A percentile compares a stretch with the other conserved stretches of the same genome.
These are phyloP conservation scores for Beauveria bassiana DNA, from an alignment of 2,329 filamentous ascomycete species.

Conservation along the genomic window DNA sequence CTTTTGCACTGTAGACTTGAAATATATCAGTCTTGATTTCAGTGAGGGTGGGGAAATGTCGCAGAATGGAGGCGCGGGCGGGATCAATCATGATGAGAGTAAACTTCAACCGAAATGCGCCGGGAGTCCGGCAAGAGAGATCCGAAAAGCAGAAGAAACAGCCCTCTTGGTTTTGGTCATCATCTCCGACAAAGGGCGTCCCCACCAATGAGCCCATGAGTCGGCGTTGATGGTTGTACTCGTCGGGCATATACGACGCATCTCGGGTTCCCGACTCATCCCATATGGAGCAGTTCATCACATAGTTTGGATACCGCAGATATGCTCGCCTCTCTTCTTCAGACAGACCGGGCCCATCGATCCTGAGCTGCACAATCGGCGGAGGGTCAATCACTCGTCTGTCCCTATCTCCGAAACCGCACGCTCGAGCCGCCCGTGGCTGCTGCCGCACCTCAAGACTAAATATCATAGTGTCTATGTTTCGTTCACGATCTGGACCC, in stretches of 20 bases:
- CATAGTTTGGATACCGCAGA: slow-evolving; percentile 56
- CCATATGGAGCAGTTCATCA: slow-evolving; percentile 71
- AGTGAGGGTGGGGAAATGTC: slow-evolving; percentile 42
- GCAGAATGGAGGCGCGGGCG: slow-evolving; percentile 36
- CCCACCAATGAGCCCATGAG: slow-evolving; percentile 75
- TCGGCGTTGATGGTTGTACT: slow-evolving; percentile 63
- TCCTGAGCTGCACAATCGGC: slow-evolving; percentile 67
- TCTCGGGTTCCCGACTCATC: slow-evolving; percentile 61
- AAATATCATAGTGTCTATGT: slow-evolving; percentile 21
- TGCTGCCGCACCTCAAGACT: slow-evolving; percentile 59
- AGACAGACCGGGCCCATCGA: slow-evolving; percentile 49
- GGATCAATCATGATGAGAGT: slow-evolving; percentile 66
- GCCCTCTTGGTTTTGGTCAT: slow-evolving; percentile 65
- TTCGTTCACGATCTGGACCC: slow-evolving; percentile 14
- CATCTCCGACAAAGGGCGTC: slow-evolving; percentile 67
- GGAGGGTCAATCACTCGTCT: slow-evolving; percentile 76
- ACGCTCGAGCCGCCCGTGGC: slow-evolving; percentile 68
- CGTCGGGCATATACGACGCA: slow-evolving; percentile 62
- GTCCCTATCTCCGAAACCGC: slow-evolving; percentile 76
- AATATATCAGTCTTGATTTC: slow-evolving; percentile 61
- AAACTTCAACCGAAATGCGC: slow-evolving; percentile 68
- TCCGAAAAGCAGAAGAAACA: slow-evolving; percentile 85
- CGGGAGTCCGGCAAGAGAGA: slow-evolving; percentile 69
- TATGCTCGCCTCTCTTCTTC: slow-evolving; percentile 44
- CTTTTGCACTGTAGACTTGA: slow-evolving; percentile 74